These are phyloP conservation scores for Filobasidium uniguttulatum DNA, from an alignment of 1,284 basidiomycete genomes.

Conservation along the genomic window DNA sequence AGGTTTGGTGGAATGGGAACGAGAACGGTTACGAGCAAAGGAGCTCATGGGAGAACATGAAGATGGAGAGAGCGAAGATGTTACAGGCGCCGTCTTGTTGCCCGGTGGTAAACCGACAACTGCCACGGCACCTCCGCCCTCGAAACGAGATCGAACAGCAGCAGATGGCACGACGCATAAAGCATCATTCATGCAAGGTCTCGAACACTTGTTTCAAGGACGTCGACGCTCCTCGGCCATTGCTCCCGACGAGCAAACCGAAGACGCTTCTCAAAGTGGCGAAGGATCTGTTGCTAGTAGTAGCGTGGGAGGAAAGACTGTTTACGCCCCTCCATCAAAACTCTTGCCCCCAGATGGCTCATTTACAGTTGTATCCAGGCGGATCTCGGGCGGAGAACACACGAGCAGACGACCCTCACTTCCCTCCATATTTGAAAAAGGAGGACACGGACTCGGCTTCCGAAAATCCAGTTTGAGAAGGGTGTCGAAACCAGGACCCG, in stretches of 20 bases:
- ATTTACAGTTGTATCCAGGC: background rate
- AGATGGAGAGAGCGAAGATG: background rate
- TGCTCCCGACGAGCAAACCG: too few relatives aligned
- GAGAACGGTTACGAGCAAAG: constrained; percentile 10
- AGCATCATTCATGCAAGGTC: constrained; percentile 3
- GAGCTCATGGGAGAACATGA: constrained; percentile 2
- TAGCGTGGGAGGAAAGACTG: too few relatives aligned
- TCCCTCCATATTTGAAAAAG: constrained; percentile 35
- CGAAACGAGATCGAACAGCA: constrained; percentile 2
- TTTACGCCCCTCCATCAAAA: too few relatives aligned
- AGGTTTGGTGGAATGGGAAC: constrained; percentile 13
- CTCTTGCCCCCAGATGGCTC: too few relatives aligned
- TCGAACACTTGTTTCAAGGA: constrained; percentile 12
- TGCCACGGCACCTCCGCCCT: background rate
- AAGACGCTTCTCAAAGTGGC: too few relatives aligned
- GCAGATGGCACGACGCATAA: background rate
- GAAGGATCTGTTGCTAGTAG: too few relatives aligned
- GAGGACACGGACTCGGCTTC: constrained; percentile 12
- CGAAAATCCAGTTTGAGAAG: background rate
- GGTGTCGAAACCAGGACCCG: background rate
- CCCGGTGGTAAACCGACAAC: constrained; percentile 1
- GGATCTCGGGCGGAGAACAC: constrained; percentile 14
- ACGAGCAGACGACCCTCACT: constrained; percentile 28
- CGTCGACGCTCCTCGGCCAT: too few relatives aligned
- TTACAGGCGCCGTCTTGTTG: too few relatives aligned